These are phyloP conservation scores for Urochloa ruziziensis DNA, from an alignment of 176 grass and related monocot species.

Conservation along the genomic window DNA sequence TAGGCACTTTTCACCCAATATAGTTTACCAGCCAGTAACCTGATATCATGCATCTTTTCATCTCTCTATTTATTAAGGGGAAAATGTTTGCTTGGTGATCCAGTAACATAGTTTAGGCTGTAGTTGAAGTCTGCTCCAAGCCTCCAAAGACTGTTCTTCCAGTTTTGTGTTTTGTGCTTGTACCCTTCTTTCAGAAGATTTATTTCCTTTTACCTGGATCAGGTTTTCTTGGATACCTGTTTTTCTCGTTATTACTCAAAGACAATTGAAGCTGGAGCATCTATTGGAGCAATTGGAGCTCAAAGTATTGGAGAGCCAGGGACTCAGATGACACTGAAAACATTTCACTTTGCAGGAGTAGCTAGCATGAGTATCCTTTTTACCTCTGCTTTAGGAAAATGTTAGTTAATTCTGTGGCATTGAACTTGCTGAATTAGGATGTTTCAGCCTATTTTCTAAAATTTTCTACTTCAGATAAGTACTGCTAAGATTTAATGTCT, in stretches of 20 bases:
- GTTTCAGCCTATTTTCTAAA: conserved; percentile 12
- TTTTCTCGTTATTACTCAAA: conserved; percentile 86
- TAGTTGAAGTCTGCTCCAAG: neutral
- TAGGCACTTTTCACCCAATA: neutral
- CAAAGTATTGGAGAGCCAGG: conserved; percentile 99
- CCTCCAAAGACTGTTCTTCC: neutral
- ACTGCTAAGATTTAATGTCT: neutral
- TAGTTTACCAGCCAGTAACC: neutral
- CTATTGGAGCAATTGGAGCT: conserved; percentile 92
- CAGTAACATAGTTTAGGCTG: neutral
- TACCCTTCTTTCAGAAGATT: neutral
- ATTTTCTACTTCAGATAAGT: neutral
- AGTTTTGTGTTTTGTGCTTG: neutral
- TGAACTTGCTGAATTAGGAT: neutral
- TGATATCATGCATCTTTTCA: neutral
- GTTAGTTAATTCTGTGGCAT: neutral
- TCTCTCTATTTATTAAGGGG: neutral
- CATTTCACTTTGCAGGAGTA: conserved; percentile 99
- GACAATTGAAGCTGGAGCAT: conserved; percentile 85
- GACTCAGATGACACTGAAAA: conserved; percentile 97
- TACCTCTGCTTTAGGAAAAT: conserved; percentile 26
- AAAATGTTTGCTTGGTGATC: conserved; percentile 19
- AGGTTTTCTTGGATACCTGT: conserved; percentile 97
- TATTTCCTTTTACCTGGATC: conserved; percentile 15
- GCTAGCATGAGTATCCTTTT: conserved; percentile 97